Base-by-base conservation (phyloP, 2,329 filamentous ascomycete species). In the Aureobasidium sp. region DNA sequence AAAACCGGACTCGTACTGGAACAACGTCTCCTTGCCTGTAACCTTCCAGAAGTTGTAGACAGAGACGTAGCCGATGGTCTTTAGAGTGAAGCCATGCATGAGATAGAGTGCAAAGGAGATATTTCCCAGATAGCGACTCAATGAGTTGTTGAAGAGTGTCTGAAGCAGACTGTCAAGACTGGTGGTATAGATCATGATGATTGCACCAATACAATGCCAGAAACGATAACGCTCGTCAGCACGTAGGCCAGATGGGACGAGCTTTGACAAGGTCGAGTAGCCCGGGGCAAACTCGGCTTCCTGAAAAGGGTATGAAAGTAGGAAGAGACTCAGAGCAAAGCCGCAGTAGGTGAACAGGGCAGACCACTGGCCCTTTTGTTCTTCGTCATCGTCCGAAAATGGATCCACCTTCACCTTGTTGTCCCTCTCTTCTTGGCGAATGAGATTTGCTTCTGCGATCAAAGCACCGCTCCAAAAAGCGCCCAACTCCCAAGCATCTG, bases 61-160 rank as follows among this genome's bases (percentile, higher is more conserved):
- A 42, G 73, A 70, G 35, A 71, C 68, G 58, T 78, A 80, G 8
- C 79, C 79, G 17, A 75, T 58, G 3, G 73, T 72, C 57, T 80
- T 77, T 61, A 78, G 70, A 2, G 75, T 73, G 2, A 78, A 75
- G 2, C 79, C 79, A 62, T 83, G 79, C 70, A 81, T 76, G 5
- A 83, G 71, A 62, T 83, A 83, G 25, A 83, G 62, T 41, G 79
- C 76, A 60, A 79, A 83, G 40, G 77, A 80, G 58, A 82, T 76
- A 61, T 74, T 75, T 55, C 79, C 79, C 10, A 82, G 67, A 64
- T 81, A 82, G 61, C 80, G 78, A 2, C 78, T 70, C 16, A 71
- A 56, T 1, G 64, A 59, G 2, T 69, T 66, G 61, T 75, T 75
- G 66, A 81, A 80, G 50, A 79, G 65, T 19, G 66, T 64, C 59